phyloP scores from a whole-genome alignment of 371 early-diverging fungal genomes.

The Zychaea mexicana region DNA sequence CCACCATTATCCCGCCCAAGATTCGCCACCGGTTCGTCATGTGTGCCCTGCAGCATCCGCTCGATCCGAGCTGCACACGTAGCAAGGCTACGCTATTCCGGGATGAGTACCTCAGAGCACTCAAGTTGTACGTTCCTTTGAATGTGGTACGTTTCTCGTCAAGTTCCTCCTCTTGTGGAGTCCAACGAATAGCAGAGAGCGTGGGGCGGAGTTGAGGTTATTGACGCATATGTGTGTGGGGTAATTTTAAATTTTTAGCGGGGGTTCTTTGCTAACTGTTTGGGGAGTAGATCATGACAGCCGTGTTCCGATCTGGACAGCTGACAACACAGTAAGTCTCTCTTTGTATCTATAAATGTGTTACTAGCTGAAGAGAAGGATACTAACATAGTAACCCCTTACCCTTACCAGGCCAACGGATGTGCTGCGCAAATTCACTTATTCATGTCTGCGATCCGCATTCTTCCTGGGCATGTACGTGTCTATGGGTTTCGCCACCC shows the following conservation, averaged over 20 bases:
- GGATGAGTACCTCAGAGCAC: conserved; percentile 56
- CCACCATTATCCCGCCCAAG: conserved; percentile 41
- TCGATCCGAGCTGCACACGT: conserved; percentile 53
- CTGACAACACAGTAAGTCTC: conserved; percentile 46
- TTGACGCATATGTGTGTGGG: background rate
- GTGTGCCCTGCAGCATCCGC: conserved; percentile 79
- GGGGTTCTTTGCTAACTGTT: background rate
- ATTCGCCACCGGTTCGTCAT: conserved; percentile 68
- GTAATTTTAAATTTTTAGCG: background rate
- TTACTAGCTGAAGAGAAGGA: too few relatives aligned
- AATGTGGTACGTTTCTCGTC: conserved; percentile 58
- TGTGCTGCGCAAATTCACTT: conserved; percentile 41
- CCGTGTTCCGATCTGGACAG: conserved; percentile 52
- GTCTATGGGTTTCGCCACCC: conserved; percentile 59
- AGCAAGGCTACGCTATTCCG: conserved; percentile 41
- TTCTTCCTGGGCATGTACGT: conserved; percentile 77
- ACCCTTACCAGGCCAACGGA: conserved; percentile 29
- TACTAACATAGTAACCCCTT: too few relatives aligned
- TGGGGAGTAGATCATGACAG: conserved; percentile 51
- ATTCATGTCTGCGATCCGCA: conserved; percentile 68
- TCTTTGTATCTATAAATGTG: background rate
- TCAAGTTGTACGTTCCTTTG: conserved; percentile 71
- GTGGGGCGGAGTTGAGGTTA: background rate
- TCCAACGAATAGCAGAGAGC: background rate
- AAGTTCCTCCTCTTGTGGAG: background rate